A percentile compares a stretch with the other conserved stretches of the same genome.
These are phyloP conservation scores for Malus hybrid DNA, from an alignment of 331 rosid species.

Conservation along the genomic window DNA sequence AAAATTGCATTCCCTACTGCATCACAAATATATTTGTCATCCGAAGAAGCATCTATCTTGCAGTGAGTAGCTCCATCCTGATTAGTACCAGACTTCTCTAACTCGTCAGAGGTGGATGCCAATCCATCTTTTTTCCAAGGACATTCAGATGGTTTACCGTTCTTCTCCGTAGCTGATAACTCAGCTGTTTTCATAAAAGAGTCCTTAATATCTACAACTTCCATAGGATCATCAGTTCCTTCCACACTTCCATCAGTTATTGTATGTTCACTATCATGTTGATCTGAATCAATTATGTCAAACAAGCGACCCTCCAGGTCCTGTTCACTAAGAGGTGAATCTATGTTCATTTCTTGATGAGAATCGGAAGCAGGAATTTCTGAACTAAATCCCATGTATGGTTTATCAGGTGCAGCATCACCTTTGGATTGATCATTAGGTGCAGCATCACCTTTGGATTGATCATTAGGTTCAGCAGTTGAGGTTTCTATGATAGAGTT, in stretches of 20 bases:
- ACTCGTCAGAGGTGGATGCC: conserved; percentile 15
- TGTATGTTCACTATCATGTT: conserved; percentile 29
- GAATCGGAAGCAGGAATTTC: conserved; percentile 18
- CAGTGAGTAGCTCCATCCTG: conserved; percentile 27
- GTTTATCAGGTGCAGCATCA: neutral
- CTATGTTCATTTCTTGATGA: conserved; percentile 23
- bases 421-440: conserved; percentile 18
- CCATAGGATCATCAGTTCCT: conserved; percentile 23
- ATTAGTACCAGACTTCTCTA: conserved; percentile 28
- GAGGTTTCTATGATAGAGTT: conserved; percentile 67
- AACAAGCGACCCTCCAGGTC: conserved; percentile 35
- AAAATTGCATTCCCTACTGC: conserved; percentile 18
- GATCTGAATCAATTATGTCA: conserved; percentile 21
- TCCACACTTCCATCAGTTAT: conserved; percentile 28
- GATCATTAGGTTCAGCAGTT: conserved; percentile 19
- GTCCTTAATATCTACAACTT: conserved; percentile 21
- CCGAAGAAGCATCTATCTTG: conserved; percentile 17
- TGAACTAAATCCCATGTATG: too few relatives aligned
- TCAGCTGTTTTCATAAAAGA: conserved; percentile 8
- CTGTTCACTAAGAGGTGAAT: conserved; percentile 23
- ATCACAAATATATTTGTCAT: conserved; percentile 12
- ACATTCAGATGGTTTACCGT: conserved; percentile 15
- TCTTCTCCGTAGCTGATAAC: conserved; percentile 22
- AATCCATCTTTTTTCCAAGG: conserved; percentile 19
- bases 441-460: conserved; percentile 15